These are phyloP conservation scores for Paramyrothecium sp. DNA, from an alignment of 2,329 filamentous ascomycete genomes.

Conservation along the genomic window DNA sequence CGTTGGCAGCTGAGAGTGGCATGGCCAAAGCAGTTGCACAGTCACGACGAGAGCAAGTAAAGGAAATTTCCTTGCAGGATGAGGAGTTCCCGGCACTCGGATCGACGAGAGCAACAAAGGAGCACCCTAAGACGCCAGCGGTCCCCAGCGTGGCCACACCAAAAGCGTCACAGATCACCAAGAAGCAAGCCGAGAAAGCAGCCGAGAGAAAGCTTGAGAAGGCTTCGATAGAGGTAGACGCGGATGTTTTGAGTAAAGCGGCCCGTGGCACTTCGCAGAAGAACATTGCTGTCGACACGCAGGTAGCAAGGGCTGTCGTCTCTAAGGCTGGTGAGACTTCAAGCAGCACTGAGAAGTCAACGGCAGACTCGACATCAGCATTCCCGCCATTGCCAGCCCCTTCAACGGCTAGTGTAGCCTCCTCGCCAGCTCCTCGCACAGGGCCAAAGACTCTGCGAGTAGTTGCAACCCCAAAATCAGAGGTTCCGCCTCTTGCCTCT, in stretches of 20 bases:
- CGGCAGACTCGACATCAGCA: constrained; percentile 29
- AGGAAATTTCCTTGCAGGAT: constrained; percentile 44
- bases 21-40: constrained; percentile 44
- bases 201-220: constrained; percentile 21
- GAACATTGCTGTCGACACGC: constrained; percentile 46
- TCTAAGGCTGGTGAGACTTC: constrained; percentile 26
- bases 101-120: constrained; percentile 37
- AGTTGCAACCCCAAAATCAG: constrained; percentile 63
- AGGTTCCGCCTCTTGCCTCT: constrained; percentile 44
- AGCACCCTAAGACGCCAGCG: constrained; percentile 23
- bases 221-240: constrained; percentile 10
- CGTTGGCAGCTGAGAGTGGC: constrained; percentile 42
- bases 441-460: constrained; percentile 68
- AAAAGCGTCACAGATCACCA: constrained; percentile 30
- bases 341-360: constrained; percentile 28
- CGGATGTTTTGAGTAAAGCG: not conserved
- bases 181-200: constrained; percentile 27
- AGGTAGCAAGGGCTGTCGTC: constrained; percentile 37
- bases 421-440: constrained; percentile 49
- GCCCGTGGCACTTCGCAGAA: constrained; percentile 11
- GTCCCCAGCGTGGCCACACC: constrained; percentile 28
- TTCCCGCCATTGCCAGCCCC: constrained; percentile 51
- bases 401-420: constrained; percentile 39
- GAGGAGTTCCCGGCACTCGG: constrained; percentile 64
- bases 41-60: constrained; percentile 22